A percentile compares a stretch with the other conserved stretches of the same genome.
Evolutionary conservation across 129 eudicot genomes (phyloP).

Genomic region (Flaveria trinervia): DNA sequence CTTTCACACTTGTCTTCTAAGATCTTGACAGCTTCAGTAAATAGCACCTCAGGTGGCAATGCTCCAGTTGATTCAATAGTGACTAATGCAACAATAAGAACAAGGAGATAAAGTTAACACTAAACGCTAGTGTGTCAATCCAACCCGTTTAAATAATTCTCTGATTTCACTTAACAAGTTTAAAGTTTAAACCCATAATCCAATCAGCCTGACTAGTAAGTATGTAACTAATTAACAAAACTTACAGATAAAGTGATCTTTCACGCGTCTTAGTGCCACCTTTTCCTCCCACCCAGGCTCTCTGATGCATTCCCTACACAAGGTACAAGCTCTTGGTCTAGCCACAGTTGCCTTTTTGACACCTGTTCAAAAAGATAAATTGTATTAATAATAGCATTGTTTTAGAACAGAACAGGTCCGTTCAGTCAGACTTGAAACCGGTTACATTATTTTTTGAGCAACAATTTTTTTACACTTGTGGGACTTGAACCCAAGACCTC

Average conservation of each 20-base stretch:
- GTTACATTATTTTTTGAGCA: too few relatives aligned
- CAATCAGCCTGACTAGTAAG: neutral
- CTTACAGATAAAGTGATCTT: slow-evolving; percentile 95
- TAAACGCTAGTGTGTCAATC: neutral
- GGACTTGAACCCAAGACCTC: too few relatives aligned
- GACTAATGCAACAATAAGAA: slow-evolving; percentile 39
- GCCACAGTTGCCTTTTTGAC: slow-evolving; percentile 66
- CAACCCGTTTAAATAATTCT: neutral
- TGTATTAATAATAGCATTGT: neutral
- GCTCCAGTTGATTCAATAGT: slow-evolving; percentile 91
- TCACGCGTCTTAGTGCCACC: slow-evolving; percentile 75
- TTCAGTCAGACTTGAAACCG: neutral
- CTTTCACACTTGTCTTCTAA: slow-evolving; percentile 85
- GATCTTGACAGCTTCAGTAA: slow-evolving; percentile 89
- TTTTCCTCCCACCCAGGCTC: slow-evolving; percentile 72
- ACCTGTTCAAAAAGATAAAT: slow-evolving; percentile 40
- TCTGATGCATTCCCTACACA: slow-evolving; percentile 86
- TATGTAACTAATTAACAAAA: slow-evolving; percentile 10
- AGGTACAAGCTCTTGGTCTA: slow-evolving; percentile 73
- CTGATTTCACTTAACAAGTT: neutral
- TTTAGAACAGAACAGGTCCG: neutral
- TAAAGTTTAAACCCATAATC: neutral
- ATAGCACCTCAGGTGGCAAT: slow-evolving; percentile 76
- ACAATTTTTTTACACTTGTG: too few relatives aligned
- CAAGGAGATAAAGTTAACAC: neutral